Conservation (phyloP, 441 rosid species). For the Dalechampia spathulata region DNA sequence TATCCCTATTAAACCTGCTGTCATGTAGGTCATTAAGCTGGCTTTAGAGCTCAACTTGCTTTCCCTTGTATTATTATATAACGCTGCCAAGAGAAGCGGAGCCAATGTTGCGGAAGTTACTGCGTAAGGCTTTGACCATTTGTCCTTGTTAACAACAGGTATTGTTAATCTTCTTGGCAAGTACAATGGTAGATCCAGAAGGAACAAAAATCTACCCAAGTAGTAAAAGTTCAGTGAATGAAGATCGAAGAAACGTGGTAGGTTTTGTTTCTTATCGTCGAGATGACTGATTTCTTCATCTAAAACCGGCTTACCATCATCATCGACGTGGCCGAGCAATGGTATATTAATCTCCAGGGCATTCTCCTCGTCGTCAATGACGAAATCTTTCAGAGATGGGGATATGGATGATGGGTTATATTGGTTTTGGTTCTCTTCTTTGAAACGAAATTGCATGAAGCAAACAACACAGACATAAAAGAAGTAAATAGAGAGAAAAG, state of each 20-base stretch:
- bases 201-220: constrained; percentile 26
- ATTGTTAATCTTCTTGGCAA: constrained; percentile 79
- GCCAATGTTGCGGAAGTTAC: constrained; percentile 59
- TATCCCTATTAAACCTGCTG: constrained; percentile 44
- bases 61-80: constrained; percentile 39
- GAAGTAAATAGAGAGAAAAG: constrained; percentile 58
- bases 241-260: constrained; percentile 13
- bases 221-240: constrained; percentile 21
- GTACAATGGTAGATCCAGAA: constrained; percentile 64
- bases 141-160: constrained; percentile 54
- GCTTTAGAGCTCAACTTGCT: constrained; percentile 25
- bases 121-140: constrained; percentile 74
- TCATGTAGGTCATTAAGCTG: constrained; percentile 34
- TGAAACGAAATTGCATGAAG: constrained; percentile 23
- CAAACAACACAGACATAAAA: constrained; percentile 50
- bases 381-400: constrained; percentile 8
- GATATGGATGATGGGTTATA: background rate
- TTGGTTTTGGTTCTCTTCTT: constrained; percentile 18
- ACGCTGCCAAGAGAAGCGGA: constrained; percentile 57
- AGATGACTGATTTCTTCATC: constrained; percentile 8
- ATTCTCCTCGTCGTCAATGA: constrained; percentile 23
- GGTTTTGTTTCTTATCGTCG: constrained; percentile 12
- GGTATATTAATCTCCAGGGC: constrained; percentile 50
- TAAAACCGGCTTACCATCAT: constrained; percentile 34
- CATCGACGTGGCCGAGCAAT: constrained; percentile 46